Evolutionary conservation across 1,284 basidiomycete genomes (phyloP), one percentile per base, ranked within the genome.

Genomic region (Ustilago vetiveriae): DNA sequence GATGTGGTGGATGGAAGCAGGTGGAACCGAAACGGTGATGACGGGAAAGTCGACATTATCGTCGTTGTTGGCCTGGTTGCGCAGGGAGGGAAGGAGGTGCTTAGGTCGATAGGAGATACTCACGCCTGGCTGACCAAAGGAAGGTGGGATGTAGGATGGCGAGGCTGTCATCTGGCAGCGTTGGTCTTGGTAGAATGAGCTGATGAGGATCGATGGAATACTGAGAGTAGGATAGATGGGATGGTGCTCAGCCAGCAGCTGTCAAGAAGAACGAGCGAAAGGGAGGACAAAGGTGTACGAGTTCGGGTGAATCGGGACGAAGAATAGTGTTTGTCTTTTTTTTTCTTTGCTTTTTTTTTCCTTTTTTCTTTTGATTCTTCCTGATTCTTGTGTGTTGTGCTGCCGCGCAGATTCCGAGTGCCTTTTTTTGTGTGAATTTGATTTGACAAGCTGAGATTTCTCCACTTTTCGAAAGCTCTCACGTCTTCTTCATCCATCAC

Each of bases 1-100:
- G 35, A 81, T 75, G 64, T 67, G 68, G 14, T 73, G 76, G 27
- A 81, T 72, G 24, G 72, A 63, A 11, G 77, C 76, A 2, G 78
- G 76, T 5, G 80, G 80, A 3, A 81, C 67, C 26, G 55, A 38
- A 30, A 81, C 69, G 7, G 59, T 59, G 29, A 81, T 36, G 30
- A 65, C 19, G 2, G 51, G 50, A 6, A 47, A n/a, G n/a, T n/a
- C n/a, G n/a, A n/a, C n/a, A n/a, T n/a, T n/a, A n/a, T n/a, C n/a
- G n/a, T n/a, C n/a, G n/a, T n/a, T n/a, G n/a, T n/a, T n/a, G 39
- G 26, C 10, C 24, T 2, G 27, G 35, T 16, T 27, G n/a, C 3
- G 45, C 38, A 23, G 26, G n/a, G 57, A 37, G 16, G 39, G 10
- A 24, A 48, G 33, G 0, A 72, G 55, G 1, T 37, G 33, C 32